Evolutionary conservation across 2,329 filamentous ascomycete genomes (phyloP).

Genomic region (Calonectria montana): DNA sequence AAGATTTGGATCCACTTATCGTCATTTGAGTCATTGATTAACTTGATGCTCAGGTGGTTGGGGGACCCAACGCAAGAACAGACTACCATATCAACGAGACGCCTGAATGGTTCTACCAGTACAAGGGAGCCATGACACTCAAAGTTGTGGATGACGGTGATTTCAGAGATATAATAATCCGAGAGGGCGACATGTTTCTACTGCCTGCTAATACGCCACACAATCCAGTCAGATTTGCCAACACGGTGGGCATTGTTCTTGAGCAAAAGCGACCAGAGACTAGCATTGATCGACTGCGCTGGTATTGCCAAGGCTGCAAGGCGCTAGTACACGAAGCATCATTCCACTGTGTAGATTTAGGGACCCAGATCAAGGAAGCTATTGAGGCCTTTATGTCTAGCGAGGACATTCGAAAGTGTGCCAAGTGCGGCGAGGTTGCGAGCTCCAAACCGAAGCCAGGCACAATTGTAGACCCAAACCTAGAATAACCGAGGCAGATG

Average conservation of each 20-base stretch:
- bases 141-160: slow-evolving; percentile 81
- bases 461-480: slow-evolving; percentile 69
- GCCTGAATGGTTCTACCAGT: slow-evolving; percentile 98
- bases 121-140: slow-evolving; percentile 92
- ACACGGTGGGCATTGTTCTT: slow-evolving; percentile 92
- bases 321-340: slow-evolving; percentile 84
- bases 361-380: slow-evolving; percentile 92
- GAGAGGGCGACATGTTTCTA: slow-evolving; percentile 93
- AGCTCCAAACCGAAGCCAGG: slow-evolving; percentile 74
- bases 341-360: slow-evolving; percentile 91
- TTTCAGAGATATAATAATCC: slow-evolving; percentile 89
- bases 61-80: slow-evolving; percentile 93
- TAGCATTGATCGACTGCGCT: slow-evolving; percentile 82
- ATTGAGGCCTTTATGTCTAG: slow-evolving; percentile 82
- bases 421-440: slow-evolving; percentile 80
- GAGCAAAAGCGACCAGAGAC: slow-evolving; percentile 81
- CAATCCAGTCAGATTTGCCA: slow-evolving; percentile 91
- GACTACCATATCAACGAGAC: slow-evolving; percentile 99
- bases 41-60: slow-evolving; percentile 74
- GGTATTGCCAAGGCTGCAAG: slow-evolving; percentile 84
- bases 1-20: not conserved
- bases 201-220: slow-evolving; percentile 93
- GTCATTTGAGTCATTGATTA: not conserved
- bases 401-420: slow-evolving; percentile 78
- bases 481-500: slow-evolving; percentile 41